A percentile compares a stretch with the other conserved stretches of the same genome.
These are phyloP conservation scores for Laetiporus sulphureus DNA, from an alignment of 1,284 basidiomycete genomes.

Conservation along the genomic window DNA sequence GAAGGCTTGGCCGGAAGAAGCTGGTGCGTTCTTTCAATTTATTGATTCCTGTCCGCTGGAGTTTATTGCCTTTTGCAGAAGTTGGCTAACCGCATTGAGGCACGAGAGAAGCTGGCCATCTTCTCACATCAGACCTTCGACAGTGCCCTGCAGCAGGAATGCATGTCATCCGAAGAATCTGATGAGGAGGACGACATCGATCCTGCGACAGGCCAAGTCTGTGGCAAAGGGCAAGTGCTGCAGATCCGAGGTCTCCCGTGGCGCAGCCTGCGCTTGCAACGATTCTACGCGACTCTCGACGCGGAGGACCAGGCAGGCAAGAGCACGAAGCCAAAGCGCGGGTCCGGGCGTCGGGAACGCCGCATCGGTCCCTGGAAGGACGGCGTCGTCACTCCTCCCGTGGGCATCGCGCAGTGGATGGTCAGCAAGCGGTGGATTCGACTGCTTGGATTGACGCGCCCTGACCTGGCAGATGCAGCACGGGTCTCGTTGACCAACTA, in stretches of 20 bases:
- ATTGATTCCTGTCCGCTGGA: constrained; percentile 3
- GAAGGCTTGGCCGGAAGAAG: constrained; percentile 55
- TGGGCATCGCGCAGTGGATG: constrained; percentile 66
- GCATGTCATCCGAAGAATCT: constrained; percentile 76
- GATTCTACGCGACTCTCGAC: constrained; percentile 54
- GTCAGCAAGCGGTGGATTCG: constrained; percentile 57
- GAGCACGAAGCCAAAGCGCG: constrained; percentile 45
- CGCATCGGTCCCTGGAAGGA: constrained; percentile 49
- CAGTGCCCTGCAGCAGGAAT: constrained; percentile 60
- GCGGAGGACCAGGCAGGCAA: constrained; percentile 43
- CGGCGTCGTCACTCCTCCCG: constrained; percentile 52
- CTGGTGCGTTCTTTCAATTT: constrained; percentile 34
- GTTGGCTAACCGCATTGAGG: constrained; percentile 52
- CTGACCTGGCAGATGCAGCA: constrained; percentile 38
- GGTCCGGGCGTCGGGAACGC: constrained; percentile 47
- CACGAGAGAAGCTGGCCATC: constrained; percentile 41
- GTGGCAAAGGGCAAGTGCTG: constrained; percentile 27
- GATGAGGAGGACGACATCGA: constrained; percentile 38
- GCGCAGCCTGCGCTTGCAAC: constrained; percentile 53
- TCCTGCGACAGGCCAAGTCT: constrained; percentile 18
- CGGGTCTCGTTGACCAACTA: constrained; percentile 38
- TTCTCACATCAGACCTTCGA: constrained; percentile 61
- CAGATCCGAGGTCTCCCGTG: constrained; percentile 51
- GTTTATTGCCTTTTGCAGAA: constrained; percentile 45
- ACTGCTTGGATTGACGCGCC: constrained; percentile 31